Base-by-base conservation (phyloP, 495 filamentous ascomycete genomes). In the Chaetomium fimeti region DNA sequence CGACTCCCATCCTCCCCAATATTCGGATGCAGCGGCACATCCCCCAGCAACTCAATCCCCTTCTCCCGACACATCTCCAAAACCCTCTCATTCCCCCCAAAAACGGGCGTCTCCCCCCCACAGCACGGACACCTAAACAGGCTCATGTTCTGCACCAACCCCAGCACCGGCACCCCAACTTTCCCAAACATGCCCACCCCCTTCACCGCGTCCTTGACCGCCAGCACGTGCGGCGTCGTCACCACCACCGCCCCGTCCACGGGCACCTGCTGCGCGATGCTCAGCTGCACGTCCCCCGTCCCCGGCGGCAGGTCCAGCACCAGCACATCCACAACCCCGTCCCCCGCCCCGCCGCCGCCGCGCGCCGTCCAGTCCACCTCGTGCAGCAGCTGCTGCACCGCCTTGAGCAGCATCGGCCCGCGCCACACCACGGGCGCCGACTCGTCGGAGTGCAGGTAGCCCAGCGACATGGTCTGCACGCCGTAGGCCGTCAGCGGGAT, bases 401-500 rank as follows among this genome's bases (percentile, higher is more conserved):
- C 94, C 76, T 99, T 99, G 80, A 93, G 93, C 20, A 98, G 90
- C 92, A 99, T 98, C 22, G 96, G 82, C 1, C 94, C 94, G 40
- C 94, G 87, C 94, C 95, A 99, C 43, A 91, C 91, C n/a, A 99
- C 88, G 5, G 94, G 89, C 1, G 71, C 63, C 6, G 85, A 85
- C 42, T 86, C 83, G 69, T 90, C 87, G 63, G 85, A 84, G 16
- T 95, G 85, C 13, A 98, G 84, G 69, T 97, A 98, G 53, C 95
- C 95, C 89, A 99, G 97, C 3, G 91, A 96, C 94, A 98, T 98
- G 47, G 90, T 93, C 75, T 95, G 93, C 63, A 99, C 83, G 60
- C 93, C 95, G 78, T 97, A 98, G 72, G 94, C 96, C n/a, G 88
- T 89, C 27, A 98, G 76, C 0, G 95, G 95, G 25, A 98, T 60